Base-by-base conservation (phyloP, 2,329 filamentous ascomycete species). In the Arthrobotrys iridis region DNA sequence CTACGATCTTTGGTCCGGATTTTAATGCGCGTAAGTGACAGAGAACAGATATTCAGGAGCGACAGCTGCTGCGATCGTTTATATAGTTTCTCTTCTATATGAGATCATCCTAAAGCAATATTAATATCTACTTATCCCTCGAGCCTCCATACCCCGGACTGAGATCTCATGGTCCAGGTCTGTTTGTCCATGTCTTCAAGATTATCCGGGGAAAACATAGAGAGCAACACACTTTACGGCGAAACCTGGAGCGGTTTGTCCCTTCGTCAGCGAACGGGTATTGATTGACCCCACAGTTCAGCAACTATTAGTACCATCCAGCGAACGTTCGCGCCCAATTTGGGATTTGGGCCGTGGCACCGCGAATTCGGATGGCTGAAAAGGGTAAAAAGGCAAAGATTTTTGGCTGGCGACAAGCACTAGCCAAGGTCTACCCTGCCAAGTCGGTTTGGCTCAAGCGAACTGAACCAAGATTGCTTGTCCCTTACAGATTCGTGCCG, bases 191-290 rank as follows among this genome's bases (percentile, higher is more conserved):
- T 46, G 18, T 67, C 26, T 24, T 43, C 24, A 58, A 67, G 63
- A 58, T 74, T 55, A 66, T 63, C 70, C 62, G 62, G 62, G 70
- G 66, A 74, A 40, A 45, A 18, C 43, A 22, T 13, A 28, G 40
- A 8, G 62, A 67, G 24, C 70, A 74, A 74, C 70, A 74, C 70
- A 74, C 35, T 74, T 67, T 33, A 74, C 70, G 70, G 70, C 70
- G 55, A 74, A 74, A 74, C 70, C 62, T 67, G 43, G 20, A 35
- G 68, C 62, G 62, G 57, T 74, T 30, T 26, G 28, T 41, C 55
- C 70, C 50, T 65, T 26, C 4, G 50, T 30, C 59, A 40, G 37
- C 13, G 30, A 33, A 28, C 24, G 35, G 50, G 26, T 15, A n/a
- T 22, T 24, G n/a, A 48, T 26, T 13, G 35, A 55, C 62, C 63